phyloP scores from a whole-genome alignment of 768 basidiomycete genomes.

The Lentinula sp. region DNA sequence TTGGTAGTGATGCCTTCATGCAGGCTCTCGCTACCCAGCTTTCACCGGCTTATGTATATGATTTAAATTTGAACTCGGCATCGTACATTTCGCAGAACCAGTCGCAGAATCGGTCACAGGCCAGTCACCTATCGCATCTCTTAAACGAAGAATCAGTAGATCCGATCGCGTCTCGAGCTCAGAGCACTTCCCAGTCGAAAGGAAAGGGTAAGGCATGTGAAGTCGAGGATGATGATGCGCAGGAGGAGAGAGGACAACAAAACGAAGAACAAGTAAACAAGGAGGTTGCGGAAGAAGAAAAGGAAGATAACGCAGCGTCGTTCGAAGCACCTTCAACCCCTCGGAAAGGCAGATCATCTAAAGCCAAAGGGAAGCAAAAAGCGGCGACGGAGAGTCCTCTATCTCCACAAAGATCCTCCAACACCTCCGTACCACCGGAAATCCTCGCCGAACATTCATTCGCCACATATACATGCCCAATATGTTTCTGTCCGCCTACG shows the following conservation, averaged over 20 bases:
- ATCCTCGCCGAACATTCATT: constrained; percentile 21
- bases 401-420: neutral
- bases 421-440: neutral
- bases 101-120: neutral
- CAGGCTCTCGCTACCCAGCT: too few species aligned
- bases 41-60: too few species aligned
- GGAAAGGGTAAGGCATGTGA: neutral
- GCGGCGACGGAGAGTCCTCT: neutral
- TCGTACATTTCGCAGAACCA: too few species aligned
- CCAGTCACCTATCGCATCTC: neutral
- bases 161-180: neutral
- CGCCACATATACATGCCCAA: constrained; percentile 69
- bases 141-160: neutral
- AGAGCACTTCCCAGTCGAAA: neutral
- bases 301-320: too few species aligned
- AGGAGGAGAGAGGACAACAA: too few species aligned
- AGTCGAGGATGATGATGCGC: too few species aligned
- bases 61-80: too few species aligned
- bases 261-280: too few species aligned
- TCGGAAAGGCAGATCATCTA: too few species aligned
- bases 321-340: too few species aligned
- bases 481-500: constrained; percentile 71
- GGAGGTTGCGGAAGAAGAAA: too few species aligned
- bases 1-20: too few species aligned
- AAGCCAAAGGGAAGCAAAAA: neutral